A percentile compares a stretch with the other conserved stretches of the same genome.
phyloP scores from a whole-genome alignment of 2,329 filamentous ascomycete genomes.

The Clonostachys solani region DNA sequence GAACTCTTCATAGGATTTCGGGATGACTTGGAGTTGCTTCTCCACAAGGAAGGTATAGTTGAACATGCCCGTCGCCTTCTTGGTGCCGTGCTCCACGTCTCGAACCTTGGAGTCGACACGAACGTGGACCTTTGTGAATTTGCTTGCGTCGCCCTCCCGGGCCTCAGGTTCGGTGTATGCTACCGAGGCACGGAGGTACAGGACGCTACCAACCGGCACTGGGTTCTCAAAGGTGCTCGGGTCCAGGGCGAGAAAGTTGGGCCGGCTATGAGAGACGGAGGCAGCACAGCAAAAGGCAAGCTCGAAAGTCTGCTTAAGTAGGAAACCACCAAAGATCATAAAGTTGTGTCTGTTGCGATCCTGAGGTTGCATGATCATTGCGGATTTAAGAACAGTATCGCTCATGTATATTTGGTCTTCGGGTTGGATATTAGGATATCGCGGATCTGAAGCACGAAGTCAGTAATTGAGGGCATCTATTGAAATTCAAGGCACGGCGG shows the following conservation, averaged over 20 bases:
- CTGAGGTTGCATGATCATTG: constrained; percentile 21
- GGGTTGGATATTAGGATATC: constrained; percentile 18
- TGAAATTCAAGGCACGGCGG: too few relatives aligned
- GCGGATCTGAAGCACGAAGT: constrained; percentile 3
- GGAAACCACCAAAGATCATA: constrained; percentile 23
- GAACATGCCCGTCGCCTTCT: constrained; percentile 20
- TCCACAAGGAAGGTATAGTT: constrained; percentile 22
- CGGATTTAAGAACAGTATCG: constrained; percentile 16
- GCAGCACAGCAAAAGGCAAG: constrained; percentile 21
- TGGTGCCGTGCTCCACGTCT: constrained; percentile 20
- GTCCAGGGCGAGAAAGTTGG: constrained; percentile 20
- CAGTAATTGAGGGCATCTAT: too few relatives aligned
- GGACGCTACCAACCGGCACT: constrained; percentile 18
- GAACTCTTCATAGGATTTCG: constrained; percentile 20
- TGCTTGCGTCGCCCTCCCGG: constrained; percentile 17
- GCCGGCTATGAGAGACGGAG: constrained; percentile 21
- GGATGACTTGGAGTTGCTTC: constrained; percentile 17
- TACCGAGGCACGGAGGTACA: constrained; percentile 18
- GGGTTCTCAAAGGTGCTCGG: constrained; percentile 22
- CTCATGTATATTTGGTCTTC: constrained; percentile 17
- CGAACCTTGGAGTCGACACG: constrained; percentile 21
- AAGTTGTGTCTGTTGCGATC: constrained; percentile 19
- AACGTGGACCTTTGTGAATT: constrained; percentile 18
- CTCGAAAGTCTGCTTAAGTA: constrained; percentile 22
- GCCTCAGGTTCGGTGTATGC: constrained; percentile 20